phyloP scores from a whole-genome alignment of 805 yeast genomes.

The Suhomyces vadensis region DNA sequence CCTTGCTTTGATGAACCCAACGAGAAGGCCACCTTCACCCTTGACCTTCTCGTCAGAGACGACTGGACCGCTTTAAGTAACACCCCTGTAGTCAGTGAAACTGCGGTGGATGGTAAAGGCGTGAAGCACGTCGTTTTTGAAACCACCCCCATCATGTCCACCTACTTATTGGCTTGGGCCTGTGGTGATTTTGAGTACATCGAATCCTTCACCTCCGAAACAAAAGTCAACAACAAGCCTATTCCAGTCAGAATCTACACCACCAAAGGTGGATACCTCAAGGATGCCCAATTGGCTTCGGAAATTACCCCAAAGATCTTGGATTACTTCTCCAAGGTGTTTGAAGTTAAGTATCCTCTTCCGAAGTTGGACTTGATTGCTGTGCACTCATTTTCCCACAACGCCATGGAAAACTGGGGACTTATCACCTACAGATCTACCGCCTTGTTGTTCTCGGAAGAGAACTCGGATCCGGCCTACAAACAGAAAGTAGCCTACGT shows the following conservation, averaged over 20 bases:
- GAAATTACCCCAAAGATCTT: conserved; percentile 50
- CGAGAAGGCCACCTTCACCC: conserved; percentile 54
- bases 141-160: conserved; percentile 55
- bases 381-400: conserved; percentile 76
- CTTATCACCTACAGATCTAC: conserved; percentile 66
- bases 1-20: conserved; percentile 61
- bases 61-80: conserved; percentile 47
- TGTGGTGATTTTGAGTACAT: conserved; percentile 57
- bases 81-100: conserved; percentile 41
- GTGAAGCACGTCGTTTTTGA: conserved; percentile 38
- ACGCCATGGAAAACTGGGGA: conserved; percentile 94
- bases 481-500: conserved; percentile 79
- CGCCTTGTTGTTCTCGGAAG: conserved; percentile 47
- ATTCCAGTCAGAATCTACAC: conserved; percentile 55
- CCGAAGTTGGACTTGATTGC: conserved; percentile 82
- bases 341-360: conserved; percentile 63
- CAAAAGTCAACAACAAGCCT: conserved; percentile 38
- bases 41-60: conserved; percentile 37
- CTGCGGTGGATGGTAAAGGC: conserved; percentile 12
- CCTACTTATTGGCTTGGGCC: conserved; percentile 61
- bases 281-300: conserved; percentile 50
- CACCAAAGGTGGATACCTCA: conserved; percentile 50
- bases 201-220: conserved; percentile 44
- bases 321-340: conserved; percentile 49
- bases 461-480: conserved; percentile 48